Conservation (phyloP, 2,329 filamentous ascomycete species). For the Botrytis paeoniae region DNA sequence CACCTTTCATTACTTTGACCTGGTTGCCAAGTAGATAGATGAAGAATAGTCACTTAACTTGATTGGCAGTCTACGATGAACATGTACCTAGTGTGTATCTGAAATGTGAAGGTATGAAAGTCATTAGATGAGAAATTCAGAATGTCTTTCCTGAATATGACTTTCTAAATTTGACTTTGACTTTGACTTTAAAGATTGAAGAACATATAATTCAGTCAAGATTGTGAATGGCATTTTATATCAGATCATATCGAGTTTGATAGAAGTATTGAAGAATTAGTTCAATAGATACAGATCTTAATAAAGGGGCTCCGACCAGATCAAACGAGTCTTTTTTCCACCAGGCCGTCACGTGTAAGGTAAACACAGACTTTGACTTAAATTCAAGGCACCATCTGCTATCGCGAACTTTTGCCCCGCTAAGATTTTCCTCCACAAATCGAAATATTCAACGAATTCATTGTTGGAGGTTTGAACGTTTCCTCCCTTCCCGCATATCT, state of each 20-base stretch:
- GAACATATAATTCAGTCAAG: not conserved
- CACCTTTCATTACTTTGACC: not conserved
- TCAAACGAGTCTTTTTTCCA: not conserved
- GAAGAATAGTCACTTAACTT: not conserved
- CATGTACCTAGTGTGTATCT: not conserved
- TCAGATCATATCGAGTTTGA: not conserved
- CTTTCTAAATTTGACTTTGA: not conserved
- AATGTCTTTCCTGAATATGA: accelerated
- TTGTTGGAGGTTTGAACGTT: conserved; percentile 9
- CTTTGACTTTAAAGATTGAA: not conserved
- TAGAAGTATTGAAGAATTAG: not conserved
- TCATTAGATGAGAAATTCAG: not conserved
- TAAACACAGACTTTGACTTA: not conserved
- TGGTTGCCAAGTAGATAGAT: not conserved
- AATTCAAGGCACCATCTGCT: not conserved
- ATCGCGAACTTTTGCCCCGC: conserved; percentile 25
- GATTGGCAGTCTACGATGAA: not conserved
- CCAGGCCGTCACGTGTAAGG: not conserved
- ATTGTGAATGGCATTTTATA: not conserved
- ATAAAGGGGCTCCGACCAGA: not conserved
- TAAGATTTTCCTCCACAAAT: conserved; percentile 29
- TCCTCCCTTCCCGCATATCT: conserved; percentile 5
- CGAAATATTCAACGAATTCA: conserved; percentile 29
- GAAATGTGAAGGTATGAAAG: not conserved
- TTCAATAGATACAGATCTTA: not conserved